phyloP scores from a whole-genome alignment of 2,329 filamentous ascomycete species.

The Colletotrichum endophyticum region DNA sequence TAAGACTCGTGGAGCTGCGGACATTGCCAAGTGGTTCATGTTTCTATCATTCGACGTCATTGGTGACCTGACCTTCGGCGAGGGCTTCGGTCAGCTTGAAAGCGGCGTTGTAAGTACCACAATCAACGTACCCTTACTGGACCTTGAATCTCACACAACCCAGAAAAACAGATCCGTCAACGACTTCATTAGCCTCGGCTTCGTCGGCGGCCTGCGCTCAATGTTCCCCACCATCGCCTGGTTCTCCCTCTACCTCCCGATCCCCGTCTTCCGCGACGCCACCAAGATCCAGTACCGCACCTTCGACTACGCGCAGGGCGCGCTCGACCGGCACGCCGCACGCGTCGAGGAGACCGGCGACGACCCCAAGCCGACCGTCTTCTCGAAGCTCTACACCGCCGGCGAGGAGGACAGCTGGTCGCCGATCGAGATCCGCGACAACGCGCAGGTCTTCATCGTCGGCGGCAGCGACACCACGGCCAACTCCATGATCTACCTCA shows the following conservation, averaged over 20 bases:
- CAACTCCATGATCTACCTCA: slow-evolving; percentile 52
- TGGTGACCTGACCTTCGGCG: slow-evolving; percentile 32
- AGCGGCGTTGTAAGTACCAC: slow-evolving; percentile 33
- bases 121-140: fast-evolving
- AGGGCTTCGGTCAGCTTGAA: slow-evolving; percentile 30
- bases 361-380: slow-evolving; percentile 1
- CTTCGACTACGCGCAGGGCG: slow-evolving; percentile 5
- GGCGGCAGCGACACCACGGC: slow-evolving; percentile 60
- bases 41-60: slow-evolving; percentile 49
- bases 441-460: slow-evolving; percentile 42
- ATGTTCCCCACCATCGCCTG: slow-evolving; percentile 1
- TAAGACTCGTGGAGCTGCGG: slow-evolving; percentile 35
- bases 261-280: slow-evolving; percentile 9
- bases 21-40: slow-evolving; percentile 59
- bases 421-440: slow-evolving; percentile 13
- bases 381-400: slow-evolving; percentile 12
- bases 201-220: slow-evolving; percentile 2
- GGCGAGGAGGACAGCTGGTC: slow-evolving; percentile 2
- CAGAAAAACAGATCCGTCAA: slow-evolving; percentile 12
- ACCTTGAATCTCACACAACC: neutral
- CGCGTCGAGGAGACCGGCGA: neutral
- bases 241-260: neutral
- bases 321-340: slow-evolving; percentile 5
- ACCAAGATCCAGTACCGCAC: slow-evolving; percentile 1
- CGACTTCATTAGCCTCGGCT: slow-evolving; percentile 12